Percentiles rank a stretch among this genome's conserved stretches.
Conservation (phyloP, 495 filamentous ascomycete species). For the Lasiosphaeriaceae sp. region DNA sequence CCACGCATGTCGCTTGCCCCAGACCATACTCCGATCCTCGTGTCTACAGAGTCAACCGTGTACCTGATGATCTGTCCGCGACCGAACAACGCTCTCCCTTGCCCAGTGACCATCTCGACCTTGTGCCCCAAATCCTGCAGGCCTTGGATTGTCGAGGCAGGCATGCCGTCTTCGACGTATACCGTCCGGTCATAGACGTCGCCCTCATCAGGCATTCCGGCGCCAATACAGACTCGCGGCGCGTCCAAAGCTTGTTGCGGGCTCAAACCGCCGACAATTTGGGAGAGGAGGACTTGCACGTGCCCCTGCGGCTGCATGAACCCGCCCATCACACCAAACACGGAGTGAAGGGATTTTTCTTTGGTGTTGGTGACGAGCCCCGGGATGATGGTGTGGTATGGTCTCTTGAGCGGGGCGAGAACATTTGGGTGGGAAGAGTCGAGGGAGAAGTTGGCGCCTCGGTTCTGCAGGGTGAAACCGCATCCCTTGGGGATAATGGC, state of each 20-base stretch:
- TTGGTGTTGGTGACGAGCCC: conserved; percentile 75
- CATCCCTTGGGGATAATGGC: conserved; percentile 76
- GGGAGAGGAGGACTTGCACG: conserved; percentile 89
- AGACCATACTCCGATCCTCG: conserved; percentile 67
- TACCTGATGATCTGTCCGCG: conserved; percentile 83
- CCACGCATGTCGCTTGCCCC: conserved; percentile 86
- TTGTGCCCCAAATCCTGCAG: conserved; percentile 68
- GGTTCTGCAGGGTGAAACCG: conserved; percentile 93
- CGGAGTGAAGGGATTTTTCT: conserved; percentile 70
- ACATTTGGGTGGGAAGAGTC: conserved; percentile 66
- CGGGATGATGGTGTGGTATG: conserved; percentile 97
- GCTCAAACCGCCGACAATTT: conserved; percentile 76
- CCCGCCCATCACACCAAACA: conserved; percentile 96
- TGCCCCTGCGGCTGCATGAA: conserved; percentile 99
- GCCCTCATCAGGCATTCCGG: conserved; percentile 54
- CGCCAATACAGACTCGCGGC: conserved; percentile 79
- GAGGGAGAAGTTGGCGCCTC: conserved; percentile 80
- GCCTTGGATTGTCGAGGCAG: conserved; percentile 59
- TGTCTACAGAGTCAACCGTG: conserved; percentile 56
- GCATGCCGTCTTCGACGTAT: conserved; percentile 82
- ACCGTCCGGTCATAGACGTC: conserved; percentile 45
- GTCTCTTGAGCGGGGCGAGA: conserved; percentile 77
- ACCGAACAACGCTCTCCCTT: conserved; percentile 72
- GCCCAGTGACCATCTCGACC: conserved; percentile 63
- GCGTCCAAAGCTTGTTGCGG: conserved; percentile 90